phyloP scores from a whole-genome alignment of 1,284 basidiomycete genomes.

The Marasmius fiardii region DNA sequence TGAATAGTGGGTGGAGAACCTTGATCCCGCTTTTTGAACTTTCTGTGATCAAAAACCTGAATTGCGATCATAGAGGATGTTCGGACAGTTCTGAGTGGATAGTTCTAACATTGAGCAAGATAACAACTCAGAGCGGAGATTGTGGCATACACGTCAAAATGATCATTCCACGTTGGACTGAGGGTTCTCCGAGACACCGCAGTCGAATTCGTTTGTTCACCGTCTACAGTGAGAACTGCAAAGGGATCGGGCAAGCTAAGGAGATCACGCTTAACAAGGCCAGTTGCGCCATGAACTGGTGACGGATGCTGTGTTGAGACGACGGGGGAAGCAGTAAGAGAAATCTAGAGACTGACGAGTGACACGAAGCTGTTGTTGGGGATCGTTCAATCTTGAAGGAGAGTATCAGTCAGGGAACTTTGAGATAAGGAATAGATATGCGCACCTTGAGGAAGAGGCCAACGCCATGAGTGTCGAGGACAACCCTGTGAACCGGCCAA shows the following conservation, averaged over 20 bases:
- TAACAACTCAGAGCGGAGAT: too few species aligned
- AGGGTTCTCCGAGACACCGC: conserved; percentile 81
- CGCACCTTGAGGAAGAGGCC: conserved; percentile 23
- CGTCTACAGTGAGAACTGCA: conserved; percentile 94
- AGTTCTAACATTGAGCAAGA: too few species aligned
- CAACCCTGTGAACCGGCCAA: neutral
- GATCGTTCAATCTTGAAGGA: conserved; percentile 36
- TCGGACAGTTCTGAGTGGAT: conserved; percentile 66
- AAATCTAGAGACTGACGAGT: conserved; percentile 31
- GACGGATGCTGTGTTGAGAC: neutral
- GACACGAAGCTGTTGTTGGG: conserved; percentile 34
- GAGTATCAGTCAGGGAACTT: conserved; percentile 10
- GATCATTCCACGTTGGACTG: conserved; percentile 92
- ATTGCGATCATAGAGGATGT: conserved; percentile 91
- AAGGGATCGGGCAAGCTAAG: conserved; percentile 95
- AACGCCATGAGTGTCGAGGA: conserved; percentile 1
- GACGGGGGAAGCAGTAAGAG: neutral
- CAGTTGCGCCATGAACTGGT: conserved; percentile 85
- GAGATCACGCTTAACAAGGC: conserved; percentile 86
- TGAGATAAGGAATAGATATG: conserved; percentile 39
- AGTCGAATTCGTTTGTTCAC: conserved; percentile 92
- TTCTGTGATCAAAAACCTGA: conserved; percentile 97
- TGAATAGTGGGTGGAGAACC: conserved; percentile 44
- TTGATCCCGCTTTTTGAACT: conserved; percentile 97
- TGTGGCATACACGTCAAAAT: conserved; percentile 78